phyloP scores from a whole-genome alignment of 805 yeast species.

The Yarrowia sp. region DNA sequence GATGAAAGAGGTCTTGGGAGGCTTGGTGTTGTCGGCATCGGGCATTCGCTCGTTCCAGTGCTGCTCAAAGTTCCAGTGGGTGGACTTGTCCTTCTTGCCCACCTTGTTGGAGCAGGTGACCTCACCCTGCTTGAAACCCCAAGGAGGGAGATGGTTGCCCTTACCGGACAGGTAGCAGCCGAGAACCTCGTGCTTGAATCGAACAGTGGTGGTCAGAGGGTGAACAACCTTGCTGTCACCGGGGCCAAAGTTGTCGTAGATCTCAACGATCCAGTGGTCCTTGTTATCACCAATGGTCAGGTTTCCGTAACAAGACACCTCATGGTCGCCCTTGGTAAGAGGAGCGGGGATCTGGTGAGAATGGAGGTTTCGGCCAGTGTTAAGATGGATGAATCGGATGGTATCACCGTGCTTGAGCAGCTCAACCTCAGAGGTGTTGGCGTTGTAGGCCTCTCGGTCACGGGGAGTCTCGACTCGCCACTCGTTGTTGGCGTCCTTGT shows the following conservation, averaged over 20 bases:
- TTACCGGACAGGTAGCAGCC: constrained; percentile 85
- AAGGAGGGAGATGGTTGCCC: constrained; percentile 77
- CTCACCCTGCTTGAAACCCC: constrained; percentile 99
- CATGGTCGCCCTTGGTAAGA: constrained; percentile 60
- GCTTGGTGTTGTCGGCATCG: constrained; percentile 42
- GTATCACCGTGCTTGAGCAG: constrained; percentile 58
- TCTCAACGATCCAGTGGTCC: constrained; percentile 89
- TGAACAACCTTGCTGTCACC: constrained; percentile 40
- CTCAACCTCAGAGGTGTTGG: constrained; percentile 34
- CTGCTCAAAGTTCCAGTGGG: constrained; percentile 81
- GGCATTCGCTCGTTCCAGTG: constrained; percentile 53
- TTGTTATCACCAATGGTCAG: constrained; percentile 66
- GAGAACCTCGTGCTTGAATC: constrained; percentile 62
- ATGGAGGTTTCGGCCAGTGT: constrained; percentile 73
- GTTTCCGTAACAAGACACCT: constrained; percentile 85
- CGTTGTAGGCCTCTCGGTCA: constrained; percentile 32
- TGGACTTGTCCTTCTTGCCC: constrained; percentile 53
- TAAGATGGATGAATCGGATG: constrained; percentile 67
- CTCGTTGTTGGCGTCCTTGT: constrained; percentile 80
- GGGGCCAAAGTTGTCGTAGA: constrained; percentile 47
- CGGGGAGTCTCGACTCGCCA: constrained; percentile 52
- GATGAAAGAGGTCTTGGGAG: constrained; percentile 51
- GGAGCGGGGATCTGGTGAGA: constrained; percentile 80
- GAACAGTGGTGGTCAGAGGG: constrained; percentile 78
- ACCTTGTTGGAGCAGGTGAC: constrained; percentile 63